A percentile compares a stretch with the other conserved stretches of the same genome.
phyloP scores from a whole-genome alignment of 108 stramenopile species.

The Skeletonema menzelii region DNA sequence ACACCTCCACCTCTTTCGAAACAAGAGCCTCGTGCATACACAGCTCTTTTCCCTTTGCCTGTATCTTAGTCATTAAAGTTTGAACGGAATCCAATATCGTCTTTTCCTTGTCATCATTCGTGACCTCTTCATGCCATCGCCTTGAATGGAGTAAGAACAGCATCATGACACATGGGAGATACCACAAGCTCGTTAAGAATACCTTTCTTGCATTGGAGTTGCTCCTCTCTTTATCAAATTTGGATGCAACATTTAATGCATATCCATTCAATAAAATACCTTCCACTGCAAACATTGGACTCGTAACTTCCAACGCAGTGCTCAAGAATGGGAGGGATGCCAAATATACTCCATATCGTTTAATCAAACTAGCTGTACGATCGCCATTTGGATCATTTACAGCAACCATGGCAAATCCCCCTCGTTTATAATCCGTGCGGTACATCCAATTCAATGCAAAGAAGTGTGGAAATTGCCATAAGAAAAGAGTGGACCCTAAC shows the following conservation, averaged over 20 bases:
- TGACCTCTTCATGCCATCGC: constrained; percentile 68
- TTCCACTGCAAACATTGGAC: constrained; percentile 96
- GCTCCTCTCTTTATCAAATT: constrained; percentile 84
- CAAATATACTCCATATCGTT: constrained; percentile 85
- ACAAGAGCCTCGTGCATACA: constrained; percentile 79
- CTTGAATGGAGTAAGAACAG: constrained; percentile 94
- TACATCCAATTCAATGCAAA: constrained; percentile 97
- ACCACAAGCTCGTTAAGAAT: constrained; percentile 95
- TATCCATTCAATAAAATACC: constrained; percentile 83
- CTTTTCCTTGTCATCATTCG: constrained; percentile 22
- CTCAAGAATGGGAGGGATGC: constrained; percentile 85
- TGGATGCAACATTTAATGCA: constrained; percentile 71
- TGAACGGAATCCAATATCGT: constrained; percentile 35
- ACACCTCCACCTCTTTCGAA: constrained; percentile 28
- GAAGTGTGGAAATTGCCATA: constrained; percentile 99
- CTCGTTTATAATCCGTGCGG: constrained; percentile 81
- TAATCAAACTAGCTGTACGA: constrained; percentile 80
- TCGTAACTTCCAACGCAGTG: constrained; percentile 82
- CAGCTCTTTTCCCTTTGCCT: constrained; percentile 73
- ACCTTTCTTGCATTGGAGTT: constrained; percentile 94
- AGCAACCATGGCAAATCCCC: constrained; percentile 85
- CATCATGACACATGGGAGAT: constrained; percentile 91
- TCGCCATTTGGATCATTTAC: constrained; percentile 77
- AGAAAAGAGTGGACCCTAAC: constrained; percentile 86
- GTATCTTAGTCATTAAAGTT: constrained; percentile 53